Evolutionary conservation across 192 early-diverging fungal species (phyloP), one percentile per base, ranked within the genome.

Genomic region (Chytriomyces sp.): DNA sequence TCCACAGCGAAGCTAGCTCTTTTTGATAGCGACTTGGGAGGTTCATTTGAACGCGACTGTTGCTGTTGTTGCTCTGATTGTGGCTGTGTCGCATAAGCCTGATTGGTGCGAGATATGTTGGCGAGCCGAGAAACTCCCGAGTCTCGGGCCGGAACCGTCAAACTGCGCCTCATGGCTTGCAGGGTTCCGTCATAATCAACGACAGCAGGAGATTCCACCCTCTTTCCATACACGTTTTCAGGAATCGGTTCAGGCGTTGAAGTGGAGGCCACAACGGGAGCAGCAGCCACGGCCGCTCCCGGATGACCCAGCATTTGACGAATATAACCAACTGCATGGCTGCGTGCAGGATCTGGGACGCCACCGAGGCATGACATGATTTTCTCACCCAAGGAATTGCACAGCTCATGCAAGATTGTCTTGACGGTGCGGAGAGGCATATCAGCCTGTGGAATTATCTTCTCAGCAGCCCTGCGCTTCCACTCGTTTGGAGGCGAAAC

Each of bases 381-480:
- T 22, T 60, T 64, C 30, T 88, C 89, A 7, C 90, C 89, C 59
- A 95, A 78, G 5, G 76, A 78, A 28, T 85, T 86, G 0, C 88
- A 86, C 39, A 97, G 69, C 75, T 94, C 91, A 26, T 93, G 85
- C 33, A 93, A 76, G 22, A 99, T 84, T 0, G 96, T 97, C 83
- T 98, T 98, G 25, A 98, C 91, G 0, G 96, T 98, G 44, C 96
- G 91, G 64, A 95, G 79, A 0, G 96, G 96, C 91, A 99, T 84
- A 68, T 99, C 96, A 55, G 93, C 93, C 59, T 93, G 80, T 22
- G 91, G 90, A 36, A 89, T 87, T 12, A 82, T 76, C 34, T 71
- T 75, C 33, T 95, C 90, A 36, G 84, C 81, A 31, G 87, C 89
- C 44, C 94, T 85, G 59, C 86, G 80, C 61, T 93, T 93, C 95